phyloP scores from a whole-genome alignment of 768 basidiomycete genomes.

The Phanerochaete carnosa region DNA sequence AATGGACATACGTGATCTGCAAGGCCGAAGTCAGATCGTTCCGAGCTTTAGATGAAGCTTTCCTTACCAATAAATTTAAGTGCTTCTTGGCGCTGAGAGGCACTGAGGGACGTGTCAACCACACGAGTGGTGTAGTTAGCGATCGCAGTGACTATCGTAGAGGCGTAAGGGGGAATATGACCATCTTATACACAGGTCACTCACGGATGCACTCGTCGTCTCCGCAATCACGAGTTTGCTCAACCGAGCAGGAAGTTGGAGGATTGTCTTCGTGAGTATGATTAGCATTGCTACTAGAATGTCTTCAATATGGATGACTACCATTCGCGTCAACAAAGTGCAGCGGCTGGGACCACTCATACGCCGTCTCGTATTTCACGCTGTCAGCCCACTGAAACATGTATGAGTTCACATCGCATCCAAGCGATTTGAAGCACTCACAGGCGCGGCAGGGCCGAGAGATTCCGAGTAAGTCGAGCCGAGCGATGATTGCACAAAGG shows the following conservation, averaged over 20 bases:
- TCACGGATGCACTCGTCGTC: constrained; percentile 29
- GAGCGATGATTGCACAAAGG: constrained; percentile 44
- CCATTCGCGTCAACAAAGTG: constrained; percentile 49
- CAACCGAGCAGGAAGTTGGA: constrained; percentile 48
- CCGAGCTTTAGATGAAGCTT: neutral
- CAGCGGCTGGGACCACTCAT: constrained; percentile 28
- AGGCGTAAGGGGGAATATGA: neutral
- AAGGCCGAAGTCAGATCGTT: neutral
- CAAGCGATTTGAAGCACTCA: constrained; percentile 19
- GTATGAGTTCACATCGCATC: neutral
- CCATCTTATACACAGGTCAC: neutral
- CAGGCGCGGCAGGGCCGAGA: constrained; percentile 48
- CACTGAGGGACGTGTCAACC: constrained; percentile 37
- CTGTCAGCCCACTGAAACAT: constrained; percentile 47
- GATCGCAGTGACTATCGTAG: constrained; percentile 44
- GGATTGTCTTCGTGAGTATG: constrained; percentile 26
- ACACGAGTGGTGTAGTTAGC: constrained; percentile 55
- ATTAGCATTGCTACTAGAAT: neutral
- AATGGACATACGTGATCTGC: constrained; percentile 12
- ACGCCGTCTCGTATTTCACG: constrained; percentile 36
- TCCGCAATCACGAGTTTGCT: constrained; percentile 43
- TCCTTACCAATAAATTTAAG: constrained; percentile 44
- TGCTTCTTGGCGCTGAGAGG: constrained; percentile 45
- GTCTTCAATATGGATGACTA: constrained; percentile 2
- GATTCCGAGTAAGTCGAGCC: constrained; percentile 40